phyloP scores from a whole-genome alignment of 345 rosid genomes.

The Heritiera fomes region DNA sequence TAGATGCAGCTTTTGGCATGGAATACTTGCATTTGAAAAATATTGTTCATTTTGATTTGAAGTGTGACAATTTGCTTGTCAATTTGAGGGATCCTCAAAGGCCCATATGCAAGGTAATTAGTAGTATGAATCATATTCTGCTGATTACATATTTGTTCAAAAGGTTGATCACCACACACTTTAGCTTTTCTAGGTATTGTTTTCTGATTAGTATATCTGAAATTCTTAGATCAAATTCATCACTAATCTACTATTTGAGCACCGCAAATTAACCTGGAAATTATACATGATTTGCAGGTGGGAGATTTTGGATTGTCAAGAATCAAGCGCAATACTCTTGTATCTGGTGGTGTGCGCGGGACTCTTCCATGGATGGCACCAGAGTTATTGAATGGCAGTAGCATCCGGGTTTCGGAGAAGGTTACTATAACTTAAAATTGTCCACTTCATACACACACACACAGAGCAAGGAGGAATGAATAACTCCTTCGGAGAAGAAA shows the following conservation, averaged over 20 bases:
- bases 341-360: slow-evolving; percentile 91
- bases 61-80: slow-evolving; percentile 90
- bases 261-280: background rate
- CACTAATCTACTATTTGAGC: background rate
- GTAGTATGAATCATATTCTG: background rate
- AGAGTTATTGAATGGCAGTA: slow-evolving; percentile 75
- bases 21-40: slow-evolving; percentile 85
- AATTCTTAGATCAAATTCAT: background rate
- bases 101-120: slow-evolving; percentile 83
- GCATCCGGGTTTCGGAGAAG: slow-evolving; percentile 82
- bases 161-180: background rate
- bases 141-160: background rate
- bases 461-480: background rate
- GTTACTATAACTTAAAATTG: slow-evolving; percentile 32
- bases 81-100: slow-evolving; percentile 88
- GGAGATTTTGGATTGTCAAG: slow-evolving; percentile 96
- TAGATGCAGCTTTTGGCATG: slow-evolving; percentile 97
- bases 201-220: background rate
- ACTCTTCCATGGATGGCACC: slow-evolving; percentile 99
- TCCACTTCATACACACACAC: background rate
- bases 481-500: background rate
- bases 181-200: background rate
- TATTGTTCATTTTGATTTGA: slow-evolving; percentile 92
- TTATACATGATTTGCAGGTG: slow-evolving; percentile 48
- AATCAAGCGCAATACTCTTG: slow-evolving; percentile 83